Evolutionary conservation across 2,329 filamentous ascomycete genomes (phyloP).

Genomic region (Aspergillus brunneoviolaceus): DNA sequence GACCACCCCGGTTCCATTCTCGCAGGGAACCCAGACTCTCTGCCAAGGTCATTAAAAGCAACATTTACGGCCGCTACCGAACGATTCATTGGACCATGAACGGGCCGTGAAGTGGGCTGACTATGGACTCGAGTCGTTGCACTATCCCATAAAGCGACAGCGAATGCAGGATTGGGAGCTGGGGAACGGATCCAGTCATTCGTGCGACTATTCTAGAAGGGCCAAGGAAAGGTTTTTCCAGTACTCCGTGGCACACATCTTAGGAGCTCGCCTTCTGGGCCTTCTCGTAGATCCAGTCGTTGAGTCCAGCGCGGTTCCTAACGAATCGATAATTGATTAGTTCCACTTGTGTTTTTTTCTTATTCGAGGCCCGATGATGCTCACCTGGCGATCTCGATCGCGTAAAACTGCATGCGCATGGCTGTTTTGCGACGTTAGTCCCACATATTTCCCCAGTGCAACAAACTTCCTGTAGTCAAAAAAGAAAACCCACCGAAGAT

Average conservation of each 20-base stretch:
- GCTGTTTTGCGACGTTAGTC: slow-evolving; percentile 37
- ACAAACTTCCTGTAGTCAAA: neutral
- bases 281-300: slow-evolving; percentile 96
- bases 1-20: neutral
- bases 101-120: neutral
- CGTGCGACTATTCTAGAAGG: neutral
- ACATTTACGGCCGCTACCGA: neutral
- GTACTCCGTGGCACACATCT: slow-evolving; percentile 6
- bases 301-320: slow-evolving; percentile 80
- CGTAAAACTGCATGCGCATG: slow-evolving; percentile 81
- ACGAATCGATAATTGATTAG: neutral
- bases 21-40: neutral
- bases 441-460: neutral
- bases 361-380: slow-evolving; percentile 17
- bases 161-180: neutral
- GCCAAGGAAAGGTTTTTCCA: neutral
- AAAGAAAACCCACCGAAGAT: slow-evolving; percentile 71
- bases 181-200: neutral
- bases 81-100: neutral
- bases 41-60: neutral
- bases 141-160: neutral
- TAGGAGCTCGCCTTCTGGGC: slow-evolving; percentile 44
- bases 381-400: slow-evolving; percentile 70
- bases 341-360: neutral
- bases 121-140: slow-evolving; percentile 1